Conservation (phyloP, 345 rosid species). For the Rhizophora apiculata region DNA sequence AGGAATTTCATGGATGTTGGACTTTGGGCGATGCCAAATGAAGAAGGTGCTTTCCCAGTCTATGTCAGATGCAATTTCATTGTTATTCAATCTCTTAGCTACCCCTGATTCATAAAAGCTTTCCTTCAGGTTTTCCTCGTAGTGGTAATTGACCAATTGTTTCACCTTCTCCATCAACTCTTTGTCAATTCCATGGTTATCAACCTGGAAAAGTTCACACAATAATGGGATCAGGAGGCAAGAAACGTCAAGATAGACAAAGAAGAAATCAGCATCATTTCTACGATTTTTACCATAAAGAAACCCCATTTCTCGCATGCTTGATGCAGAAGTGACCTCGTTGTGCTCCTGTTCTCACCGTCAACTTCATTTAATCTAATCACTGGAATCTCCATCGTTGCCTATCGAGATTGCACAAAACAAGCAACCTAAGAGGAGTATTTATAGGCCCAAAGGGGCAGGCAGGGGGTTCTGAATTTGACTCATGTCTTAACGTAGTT, state of each 20-base stretch:
- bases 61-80: constrained; percentile 36
- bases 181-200: constrained; percentile 70
- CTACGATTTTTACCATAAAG: constrained; percentile 50
- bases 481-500: too few relatives aligned
- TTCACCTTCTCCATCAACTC: constrained; percentile 79
- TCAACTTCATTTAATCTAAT: constrained; percentile 60
- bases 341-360: constrained; percentile 59
- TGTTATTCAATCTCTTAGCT: constrained; percentile 43
- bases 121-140: constrained; percentile 57
- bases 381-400: constrained; percentile 57
- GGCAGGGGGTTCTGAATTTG: not conserved
- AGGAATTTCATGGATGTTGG: constrained; percentile 52
- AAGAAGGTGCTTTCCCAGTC: constrained; percentile 94
- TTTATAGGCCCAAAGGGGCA: constrained; percentile 32
- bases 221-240: not conserved
- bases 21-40: constrained; percentile 64
- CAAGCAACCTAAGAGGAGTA: constrained; percentile 20
- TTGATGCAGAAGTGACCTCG: constrained; percentile 64
- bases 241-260: not conserved
- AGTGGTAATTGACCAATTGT: constrained; percentile 57
- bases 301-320: constrained; percentile 91
- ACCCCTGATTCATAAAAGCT: constrained; percentile 65
- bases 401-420: constrained; percentile 19
- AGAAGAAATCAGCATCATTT: too few relatives aligned
- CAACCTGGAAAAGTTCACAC: constrained; percentile 47